Conservation (phyloP, 1,284 basidiomycete species). For the Sanghuangporus baumii region DNA sequence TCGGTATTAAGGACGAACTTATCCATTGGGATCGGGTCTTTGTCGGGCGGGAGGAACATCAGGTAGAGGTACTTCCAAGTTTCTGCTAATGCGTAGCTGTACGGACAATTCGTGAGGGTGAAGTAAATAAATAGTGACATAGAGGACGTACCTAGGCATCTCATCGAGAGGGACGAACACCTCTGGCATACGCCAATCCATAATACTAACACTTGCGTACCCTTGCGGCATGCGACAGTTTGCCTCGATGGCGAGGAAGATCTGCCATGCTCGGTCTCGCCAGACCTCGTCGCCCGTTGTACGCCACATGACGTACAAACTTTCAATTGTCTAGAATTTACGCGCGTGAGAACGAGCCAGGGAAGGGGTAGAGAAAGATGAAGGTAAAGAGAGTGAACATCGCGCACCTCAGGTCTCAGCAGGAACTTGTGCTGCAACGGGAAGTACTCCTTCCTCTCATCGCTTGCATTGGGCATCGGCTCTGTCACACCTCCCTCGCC, state of each 20-base stretch:
- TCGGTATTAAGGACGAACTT: constrained; percentile 28
- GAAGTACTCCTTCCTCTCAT: constrained; percentile 33
- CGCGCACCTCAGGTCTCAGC: constrained; percentile 58
- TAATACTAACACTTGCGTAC: constrained; percentile 50
- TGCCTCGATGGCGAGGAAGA: constrained; percentile 67
- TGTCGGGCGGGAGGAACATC: constrained; percentile 18
- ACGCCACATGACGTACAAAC: constrained; percentile 65
- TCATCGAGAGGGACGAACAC: constrained; percentile 36
- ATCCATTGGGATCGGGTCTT: constrained; percentile 25
- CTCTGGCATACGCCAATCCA: constrained; percentile 35
- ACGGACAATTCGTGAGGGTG: neutral
- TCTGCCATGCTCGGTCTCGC: constrained; percentile 72
- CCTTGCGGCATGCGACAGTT: constrained; percentile 47
- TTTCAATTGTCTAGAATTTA: constrained; percentile 53
- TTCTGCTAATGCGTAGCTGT: constrained; percentile 68
- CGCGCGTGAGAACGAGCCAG: neutral
- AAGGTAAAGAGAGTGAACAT: neutral
- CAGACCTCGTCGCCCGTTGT: constrained; percentile 65
- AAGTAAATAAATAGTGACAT: neutral
- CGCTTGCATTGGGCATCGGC: constrained; percentile 2
- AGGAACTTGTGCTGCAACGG: constrained; percentile 41
- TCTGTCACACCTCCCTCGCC: constrained; percentile 27
- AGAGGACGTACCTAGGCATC: constrained; percentile 57
- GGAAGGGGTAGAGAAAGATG: neutral
- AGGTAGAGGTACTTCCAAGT: constrained; percentile 38